Evolutionary conservation across 2,329 filamentous ascomycete genomes (phyloP).

Genomic region (Immersiporthe knoxdaviesiana): DNA sequence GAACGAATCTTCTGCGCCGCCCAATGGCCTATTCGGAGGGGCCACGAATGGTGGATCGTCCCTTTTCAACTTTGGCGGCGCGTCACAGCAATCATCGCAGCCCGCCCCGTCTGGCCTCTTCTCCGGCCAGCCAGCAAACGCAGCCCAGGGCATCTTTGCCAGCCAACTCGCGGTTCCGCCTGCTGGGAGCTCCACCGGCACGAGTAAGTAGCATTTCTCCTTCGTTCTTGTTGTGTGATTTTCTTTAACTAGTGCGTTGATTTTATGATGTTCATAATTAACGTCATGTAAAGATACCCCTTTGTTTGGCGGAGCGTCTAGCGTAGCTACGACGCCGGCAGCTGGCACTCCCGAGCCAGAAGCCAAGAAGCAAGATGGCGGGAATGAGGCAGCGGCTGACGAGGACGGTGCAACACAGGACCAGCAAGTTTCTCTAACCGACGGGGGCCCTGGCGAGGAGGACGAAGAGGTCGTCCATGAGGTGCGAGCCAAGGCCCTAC

Average conservation of each 20-base stretch:
- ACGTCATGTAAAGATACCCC: constrained; percentile 57
- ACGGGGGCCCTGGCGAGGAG: constrained; percentile 69
- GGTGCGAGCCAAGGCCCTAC: constrained; percentile 70
- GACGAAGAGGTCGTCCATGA: constrained; percentile 73
- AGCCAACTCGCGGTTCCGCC: constrained; percentile 26
- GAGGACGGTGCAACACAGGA: constrained; percentile 65
- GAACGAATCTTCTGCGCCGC: constrained; percentile 30
- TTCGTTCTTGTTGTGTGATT: constrained; percentile 3
- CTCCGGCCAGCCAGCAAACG: constrained; percentile 36
- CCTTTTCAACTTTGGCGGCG: constrained; percentile 45
- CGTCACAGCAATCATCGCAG: constrained; percentile 32
- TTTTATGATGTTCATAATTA: constrained; percentile 36
- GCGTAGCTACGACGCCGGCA: constrained; percentile 63
- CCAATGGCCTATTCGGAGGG: constrained; percentile 27
- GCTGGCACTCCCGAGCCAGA: constrained; percentile 62
- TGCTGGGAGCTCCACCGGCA: constrained; percentile 44
- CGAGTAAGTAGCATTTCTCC: constrained; percentile 43
- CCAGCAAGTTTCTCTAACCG: constrained; percentile 68
- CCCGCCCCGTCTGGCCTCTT: constrained; percentile 35
- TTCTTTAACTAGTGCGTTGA: constrained; percentile 28
- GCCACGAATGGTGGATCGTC: constrained; percentile 34
- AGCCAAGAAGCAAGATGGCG: constrained; percentile 48
- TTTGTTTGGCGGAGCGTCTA: constrained; percentile 62
- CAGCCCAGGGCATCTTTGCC: constrained; percentile 38
- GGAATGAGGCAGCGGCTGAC: constrained; percentile 47